These are phyloP conservation scores for Herpetomonas tarakana DNA, from an alignment of 208 protist species.

Conservation along the genomic window DNA sequence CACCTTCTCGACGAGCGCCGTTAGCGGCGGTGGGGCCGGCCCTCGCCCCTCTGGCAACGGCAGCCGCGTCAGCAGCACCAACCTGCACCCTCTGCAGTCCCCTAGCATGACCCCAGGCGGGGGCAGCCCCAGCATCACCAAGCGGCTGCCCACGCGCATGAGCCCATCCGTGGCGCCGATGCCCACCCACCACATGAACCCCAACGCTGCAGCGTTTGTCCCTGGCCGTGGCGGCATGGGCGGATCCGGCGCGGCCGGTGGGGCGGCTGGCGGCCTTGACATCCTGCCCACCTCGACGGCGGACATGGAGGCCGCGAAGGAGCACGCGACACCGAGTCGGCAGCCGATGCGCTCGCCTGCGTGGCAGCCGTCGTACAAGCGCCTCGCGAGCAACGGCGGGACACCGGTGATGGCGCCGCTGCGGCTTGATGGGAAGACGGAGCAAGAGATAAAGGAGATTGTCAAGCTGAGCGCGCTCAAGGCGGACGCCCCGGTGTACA, in stretches of 20 bases:
- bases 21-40: not conserved
- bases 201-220: constrained; percentile 68
- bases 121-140: constrained; percentile 24
- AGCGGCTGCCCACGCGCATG: constrained; percentile 63
- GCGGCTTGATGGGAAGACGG: constrained; percentile 34
- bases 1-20: not conserved
- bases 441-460: constrained; percentile 58
- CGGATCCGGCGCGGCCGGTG: constrained; percentile 13
- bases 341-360: constrained; percentile 6
- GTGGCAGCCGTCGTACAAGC: constrained; percentile 4
- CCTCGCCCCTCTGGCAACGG: not conserved
- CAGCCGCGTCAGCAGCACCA: constrained; percentile 2
- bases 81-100: constrained; percentile 13
- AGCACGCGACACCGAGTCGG: constrained; percentile 10
- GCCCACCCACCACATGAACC: constrained; percentile 57
- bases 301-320: constrained; percentile 37
- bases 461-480: constrained; percentile 55
- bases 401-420: constrained; percentile 21
- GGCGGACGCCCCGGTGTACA: constrained; percentile 47
- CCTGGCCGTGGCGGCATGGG: constrained; percentile 15
- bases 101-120: constrained; percentile 9
- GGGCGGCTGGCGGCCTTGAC: constrained; percentile 25
- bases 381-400: constrained; percentile 7
- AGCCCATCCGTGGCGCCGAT: constrained; percentile 45
- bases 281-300: constrained; percentile 68